These are phyloP conservation scores for Trichoderma hamatum DNA, from an alignment of 2,329 filamentous ascomycete genomes.

Conservation along the genomic window DNA sequence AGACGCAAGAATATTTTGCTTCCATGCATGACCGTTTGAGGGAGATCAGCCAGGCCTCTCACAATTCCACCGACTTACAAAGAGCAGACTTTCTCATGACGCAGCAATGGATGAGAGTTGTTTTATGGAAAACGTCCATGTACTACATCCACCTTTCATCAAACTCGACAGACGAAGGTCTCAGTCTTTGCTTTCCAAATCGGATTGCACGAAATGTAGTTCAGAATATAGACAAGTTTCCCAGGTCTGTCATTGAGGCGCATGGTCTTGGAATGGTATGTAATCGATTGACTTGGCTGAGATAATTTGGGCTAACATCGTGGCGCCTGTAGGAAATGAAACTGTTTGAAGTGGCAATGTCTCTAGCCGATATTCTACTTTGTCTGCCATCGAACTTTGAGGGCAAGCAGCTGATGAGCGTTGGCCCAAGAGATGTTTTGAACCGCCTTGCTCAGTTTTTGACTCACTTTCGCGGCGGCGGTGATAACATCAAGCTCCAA, in stretches of 20 bases:
- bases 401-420: conserved; percentile 10
- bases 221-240: conserved; percentile 2
- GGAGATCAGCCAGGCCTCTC: neutral
- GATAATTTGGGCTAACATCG: neutral
- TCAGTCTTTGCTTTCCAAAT: conserved; percentile 3
- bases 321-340: conserved; percentile 8
- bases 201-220: conserved; percentile 13
- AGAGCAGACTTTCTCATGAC: conserved; percentile 17
- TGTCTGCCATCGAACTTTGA: conserved; percentile 1
- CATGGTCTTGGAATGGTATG: conserved; percentile 18
- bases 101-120: conserved; percentile 16
- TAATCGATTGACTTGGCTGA: neutral
- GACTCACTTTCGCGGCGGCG: conserved; percentile 4
- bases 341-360: conserved; percentile 20
- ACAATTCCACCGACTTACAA: conserved; percentile 2
- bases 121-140: conserved; percentile 19
- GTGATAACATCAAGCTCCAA: conserved; percentile 16
- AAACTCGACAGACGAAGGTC: conserved; percentile 4
- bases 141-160: conserved; percentile 11
- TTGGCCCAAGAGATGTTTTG: conserved; percentile 7
- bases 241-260: conserved; percentile 6
- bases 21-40: conserved; percentile 12
- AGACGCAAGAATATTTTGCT: conserved; percentile 15
- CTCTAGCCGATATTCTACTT: conserved; percentile 8
- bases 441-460: conserved; percentile 9